Evolutionary conservation across 225 moss, liverwort and hornwort species (phyloP), one percentile per base, ranked within the genome.

Genomic region (Neckera pumila): DNA sequence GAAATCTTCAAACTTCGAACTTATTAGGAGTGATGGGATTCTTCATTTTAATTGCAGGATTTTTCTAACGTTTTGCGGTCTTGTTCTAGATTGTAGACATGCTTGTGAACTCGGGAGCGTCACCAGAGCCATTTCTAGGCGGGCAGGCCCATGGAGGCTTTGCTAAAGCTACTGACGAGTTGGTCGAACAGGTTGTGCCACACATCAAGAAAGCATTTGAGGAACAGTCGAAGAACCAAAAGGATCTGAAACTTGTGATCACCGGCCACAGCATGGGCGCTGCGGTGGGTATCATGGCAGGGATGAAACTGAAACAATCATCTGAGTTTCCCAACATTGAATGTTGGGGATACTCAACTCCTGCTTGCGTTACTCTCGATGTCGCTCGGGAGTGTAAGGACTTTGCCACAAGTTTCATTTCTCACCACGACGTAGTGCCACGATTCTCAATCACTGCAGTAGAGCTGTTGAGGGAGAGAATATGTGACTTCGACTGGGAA

Each of bases 251-350:
- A 89, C 91, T 99, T 22, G 93, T 99, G 79, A 92, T 99, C 64
- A 92, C 93, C 8, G 99, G 99, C 10, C 99, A 99, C 81, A 97
- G 97, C 89, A 93, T 99, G 97, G 99, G 99, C 19, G 99, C 95
- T 54, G 97, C 99, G 6, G 96, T 99, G 42, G 99, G 96, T 18
- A 89, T 93, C 36, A 93, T 99, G 92, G 91, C 91, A 38, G 94
- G 90, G 14, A 84, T 97, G 81, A 88, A 91, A 64, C 86, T 99
- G 40, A 93, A 93, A 61, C 86, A 95, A 21, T 89, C 91, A n/a
- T 86, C 89, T 34, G 92, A 95, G 72, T 99, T 92, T 83, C 83
- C 92, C 47, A 92, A 93, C 33, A 77, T 99, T 36, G 94, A 95
- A 81, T 96, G 97, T 66, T 99, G 97, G 99, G 95, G 91, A 23